These are phyloP conservation scores for Eimeria sp. DNA, from an alignment of 169 alveolate genomes.

Conservation along the genomic window DNA sequence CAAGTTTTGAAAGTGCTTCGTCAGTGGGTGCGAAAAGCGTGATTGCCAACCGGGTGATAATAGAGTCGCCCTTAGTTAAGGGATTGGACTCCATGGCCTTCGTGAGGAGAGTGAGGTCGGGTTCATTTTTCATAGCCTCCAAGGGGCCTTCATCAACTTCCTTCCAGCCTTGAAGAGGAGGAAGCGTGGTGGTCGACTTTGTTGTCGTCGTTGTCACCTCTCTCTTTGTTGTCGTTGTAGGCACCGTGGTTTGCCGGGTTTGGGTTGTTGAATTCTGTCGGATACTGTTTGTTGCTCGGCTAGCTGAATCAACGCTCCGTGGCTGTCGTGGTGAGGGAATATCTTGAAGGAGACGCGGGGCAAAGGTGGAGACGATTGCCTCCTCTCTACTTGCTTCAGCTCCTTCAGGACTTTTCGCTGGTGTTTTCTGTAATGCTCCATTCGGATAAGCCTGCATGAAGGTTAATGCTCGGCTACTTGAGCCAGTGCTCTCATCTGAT, in stretches of 20 bases:
- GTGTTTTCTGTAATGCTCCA: not conserved
- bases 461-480: too few relatives aligned
- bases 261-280: not conserved
- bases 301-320: not conserved
- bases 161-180: slow-evolving; percentile 59
- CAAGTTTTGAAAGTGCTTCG: not conserved
- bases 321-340: not conserved
- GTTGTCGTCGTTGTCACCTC: not conserved
- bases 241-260: not conserved
- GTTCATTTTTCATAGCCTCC: slow-evolving; percentile 51
- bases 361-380: not conserved
- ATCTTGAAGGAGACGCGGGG: slow-evolving; percentile 3
- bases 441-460: not conserved
- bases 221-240: not conserved
- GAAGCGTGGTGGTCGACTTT: not conserved
- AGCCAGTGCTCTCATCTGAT: not conserved
- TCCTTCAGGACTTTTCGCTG: not conserved
- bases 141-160: slow-evolving; percentile 27
- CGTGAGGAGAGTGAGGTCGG: slow-evolving; percentile 43
- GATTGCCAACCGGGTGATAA: slow-evolving; percentile 53
- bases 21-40: slow-evolving; percentile 66
- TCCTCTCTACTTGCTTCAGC: not conserved
- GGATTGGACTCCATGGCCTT: slow-evolving; percentile 34
- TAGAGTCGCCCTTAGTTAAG: slow-evolving; percentile 38
- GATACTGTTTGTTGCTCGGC: not conserved